Conservation (phyloP, 257 asterid species). For the Euphrasia confusa region DNA sequence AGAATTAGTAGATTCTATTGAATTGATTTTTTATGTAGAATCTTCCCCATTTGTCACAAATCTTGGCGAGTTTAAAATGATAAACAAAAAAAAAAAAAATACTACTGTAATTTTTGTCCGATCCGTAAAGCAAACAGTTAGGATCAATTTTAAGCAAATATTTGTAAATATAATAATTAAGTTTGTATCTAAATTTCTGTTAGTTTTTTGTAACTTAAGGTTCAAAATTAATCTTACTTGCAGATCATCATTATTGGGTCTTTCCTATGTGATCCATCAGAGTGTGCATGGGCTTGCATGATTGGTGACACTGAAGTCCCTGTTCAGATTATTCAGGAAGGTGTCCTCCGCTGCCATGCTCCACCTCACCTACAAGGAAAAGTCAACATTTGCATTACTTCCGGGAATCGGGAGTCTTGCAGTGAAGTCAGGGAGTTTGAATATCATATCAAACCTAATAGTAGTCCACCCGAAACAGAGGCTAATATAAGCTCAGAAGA, state of each 20-base stretch:
- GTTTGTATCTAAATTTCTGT: too few relatives aligned
- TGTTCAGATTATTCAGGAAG: constrained; percentile 72
- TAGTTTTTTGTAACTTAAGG: constrained; percentile 14
- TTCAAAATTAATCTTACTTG: constrained; percentile 20
- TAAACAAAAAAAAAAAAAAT: too few relatives aligned
- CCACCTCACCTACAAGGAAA: constrained; percentile 73
- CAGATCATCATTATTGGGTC: constrained; percentile 86
- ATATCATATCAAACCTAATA: constrained; percentile 49
- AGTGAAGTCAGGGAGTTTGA: constrained; percentile 87
- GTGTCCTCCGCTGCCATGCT: constrained; percentile 77
- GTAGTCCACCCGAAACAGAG: constrained; percentile 40
- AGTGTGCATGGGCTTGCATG: constrained; percentile 83
- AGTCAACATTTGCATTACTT: constrained; percentile 69
- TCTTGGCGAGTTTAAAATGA: neutral
- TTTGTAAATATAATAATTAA: too few relatives aligned
- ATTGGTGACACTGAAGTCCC: constrained; percentile 90
- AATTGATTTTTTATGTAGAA: neutral
- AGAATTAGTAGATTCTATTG: constrained; percentile 17
- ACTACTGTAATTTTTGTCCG: neutral
- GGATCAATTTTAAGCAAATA: neutral
- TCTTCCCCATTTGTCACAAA: constrained; percentile 2
- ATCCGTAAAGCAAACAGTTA: constrained; percentile 5
- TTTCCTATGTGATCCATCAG: constrained; percentile 65
- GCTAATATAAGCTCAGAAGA: constrained; percentile 55
- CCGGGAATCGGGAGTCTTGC: constrained; percentile 74